Evolutionary conservation across 2,329 filamentous ascomycete genomes (phyloP).

Genomic region (Cladosporium halotolerans): DNA sequence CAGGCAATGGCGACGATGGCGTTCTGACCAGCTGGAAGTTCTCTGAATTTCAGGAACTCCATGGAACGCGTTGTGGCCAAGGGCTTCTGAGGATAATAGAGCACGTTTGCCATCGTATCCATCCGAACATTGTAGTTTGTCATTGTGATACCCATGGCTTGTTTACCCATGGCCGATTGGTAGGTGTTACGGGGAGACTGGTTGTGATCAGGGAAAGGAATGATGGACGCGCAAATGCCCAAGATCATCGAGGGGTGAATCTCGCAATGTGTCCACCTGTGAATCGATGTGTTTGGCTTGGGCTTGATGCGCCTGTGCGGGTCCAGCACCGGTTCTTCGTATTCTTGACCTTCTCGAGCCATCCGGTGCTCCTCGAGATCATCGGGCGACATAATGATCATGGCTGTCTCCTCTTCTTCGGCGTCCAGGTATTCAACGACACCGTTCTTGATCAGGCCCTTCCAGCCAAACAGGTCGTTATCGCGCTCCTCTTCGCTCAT

Average conservation of each 20-base stretch:
- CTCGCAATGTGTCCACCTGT: conserved; percentile 96
- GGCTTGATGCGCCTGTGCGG: conserved; percentile 84
- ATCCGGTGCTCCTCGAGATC: conserved; percentile 63
- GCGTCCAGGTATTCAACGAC: conserved; percentile 95
- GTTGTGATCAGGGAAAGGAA: conserved; percentile 99
- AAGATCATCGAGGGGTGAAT: conserved; percentile 99
- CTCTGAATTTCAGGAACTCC: conserved; percentile 98
- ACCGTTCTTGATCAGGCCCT: conserved; percentile 73
- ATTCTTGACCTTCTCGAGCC: conserved; percentile 28
- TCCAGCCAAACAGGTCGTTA: conserved; percentile 72
- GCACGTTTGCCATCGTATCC: conserved; percentile 99
- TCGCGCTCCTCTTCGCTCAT: conserved; percentile 53
- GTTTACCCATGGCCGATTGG: conserved; percentile 99
- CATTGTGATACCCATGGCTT: conserved; percentile 98
- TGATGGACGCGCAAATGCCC: conserved; percentile 97
- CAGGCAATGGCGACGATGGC: conserved; percentile 96
- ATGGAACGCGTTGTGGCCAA: conserved; percentile 93
- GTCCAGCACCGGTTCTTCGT: conserved; percentile 41
- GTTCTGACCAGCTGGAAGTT: conserved; percentile 93
- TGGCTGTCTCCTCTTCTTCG: conserved; percentile 95
- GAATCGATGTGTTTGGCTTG: conserved; percentile 75
- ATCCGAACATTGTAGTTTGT: conserved; percentile 96
- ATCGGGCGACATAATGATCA: conserved; percentile 99
- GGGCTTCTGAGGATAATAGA: conserved; percentile 98
- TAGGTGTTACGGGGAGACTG: conserved; percentile 97